Base-by-base conservation (phyloP, 768 basidiomycete species). In the Leucocoprinus birnbaumii region DNA sequence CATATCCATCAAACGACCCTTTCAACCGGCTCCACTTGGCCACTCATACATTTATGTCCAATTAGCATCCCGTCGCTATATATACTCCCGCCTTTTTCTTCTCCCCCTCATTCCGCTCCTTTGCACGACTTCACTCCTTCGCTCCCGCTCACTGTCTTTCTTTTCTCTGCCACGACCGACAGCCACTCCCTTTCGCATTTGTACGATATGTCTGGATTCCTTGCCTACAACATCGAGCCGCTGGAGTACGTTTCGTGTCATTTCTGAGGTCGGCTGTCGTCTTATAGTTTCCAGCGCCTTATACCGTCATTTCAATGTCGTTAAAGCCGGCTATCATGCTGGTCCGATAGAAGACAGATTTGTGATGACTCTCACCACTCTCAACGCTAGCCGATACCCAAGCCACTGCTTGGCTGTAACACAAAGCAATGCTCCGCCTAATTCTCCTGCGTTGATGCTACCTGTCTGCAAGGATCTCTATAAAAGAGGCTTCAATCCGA, bases 351-450 rank as follows among this genome's bases (percentile, higher is more conserved):
- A 78, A 3, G 55, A 71, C 10, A 74, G 75, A 1, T 70, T 84
- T 54, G 74, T 80, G 58, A 75, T 85, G 68, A 72, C 70, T 21
- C 69, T 82, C 50, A 58, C 52, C 44, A 53, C 73, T 10, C 75
- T 71, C 53, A 71, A 77, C 47, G 73, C 73, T 5, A 72, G 71
- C 50, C 66, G 74, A 24, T 53, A 53, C 59, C 84, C 85, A 37
- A 85, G 83, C 2, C 85, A 86, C 61, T 71, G 80, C 53, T 74
- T 86, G 44, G 79, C 80, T 19, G 71, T 80, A 59, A 68, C 71
- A 54, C 68, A 70, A 40, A 42, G 68, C 34, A 69, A 70, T 48
- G 55, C 60, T 9, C 50, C 63, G 21, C 50, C 62, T 9, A 49
- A 42, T 4, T 63, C 68, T 13, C 76, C 80, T 4, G 61, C 78